Conservation (phyloP, 176 grass and related monocot genomes). For the Oryza glaberrima region DNA sequence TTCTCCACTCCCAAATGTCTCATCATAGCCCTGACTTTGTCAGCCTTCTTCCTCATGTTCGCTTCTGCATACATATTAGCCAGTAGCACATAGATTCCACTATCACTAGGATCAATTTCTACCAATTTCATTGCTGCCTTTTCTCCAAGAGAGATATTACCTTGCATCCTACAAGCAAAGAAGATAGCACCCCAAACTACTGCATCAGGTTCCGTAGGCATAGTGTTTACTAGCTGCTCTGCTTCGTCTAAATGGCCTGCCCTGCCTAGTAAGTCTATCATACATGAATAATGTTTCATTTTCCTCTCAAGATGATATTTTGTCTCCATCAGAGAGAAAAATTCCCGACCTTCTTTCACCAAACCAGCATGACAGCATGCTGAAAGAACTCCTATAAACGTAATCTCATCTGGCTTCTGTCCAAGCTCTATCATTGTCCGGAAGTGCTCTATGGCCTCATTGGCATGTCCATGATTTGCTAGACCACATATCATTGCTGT, state of each 20-base stretch:
- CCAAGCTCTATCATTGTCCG: conserved; percentile 60
- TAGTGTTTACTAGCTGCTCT: conserved; percentile 68
- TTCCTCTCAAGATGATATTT: conserved; percentile 64
- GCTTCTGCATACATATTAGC: conserved; percentile 81
- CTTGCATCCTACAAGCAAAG: conserved; percentile 80
- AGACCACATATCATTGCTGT: conserved; percentile 71
- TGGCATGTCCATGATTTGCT: conserved; percentile 63
- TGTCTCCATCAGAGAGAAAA: conserved; percentile 59
- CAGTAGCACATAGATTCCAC: conserved; percentile 76
- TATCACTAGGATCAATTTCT: conserved; percentile 67
- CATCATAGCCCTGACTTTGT: conserved; percentile 78
- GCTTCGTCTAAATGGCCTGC: conserved; percentile 68
- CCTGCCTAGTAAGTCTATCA: conserved; percentile 85
- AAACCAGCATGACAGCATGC: conserved; percentile 84
- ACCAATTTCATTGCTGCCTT: conserved; percentile 70
- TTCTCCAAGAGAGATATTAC: conserved; percentile 68
- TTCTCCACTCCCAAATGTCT: conserved; percentile 74
- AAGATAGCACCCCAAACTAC: conserved; percentile 79
- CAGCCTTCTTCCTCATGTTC: conserved; percentile 73
- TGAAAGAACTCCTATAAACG: conserved; percentile 72
- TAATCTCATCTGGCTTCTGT: conserved; percentile 68
- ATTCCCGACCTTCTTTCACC: conserved; percentile 53
- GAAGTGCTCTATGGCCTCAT: conserved; percentile 67
- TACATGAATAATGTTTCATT: conserved; percentile 88
- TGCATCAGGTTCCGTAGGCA: conserved; percentile 71